Evolutionary conservation across 2,329 filamentous ascomycete species (phyloP), one percentile per base, ranked within the genome.

Genomic region (Tolypocladium tropicale): DNA sequence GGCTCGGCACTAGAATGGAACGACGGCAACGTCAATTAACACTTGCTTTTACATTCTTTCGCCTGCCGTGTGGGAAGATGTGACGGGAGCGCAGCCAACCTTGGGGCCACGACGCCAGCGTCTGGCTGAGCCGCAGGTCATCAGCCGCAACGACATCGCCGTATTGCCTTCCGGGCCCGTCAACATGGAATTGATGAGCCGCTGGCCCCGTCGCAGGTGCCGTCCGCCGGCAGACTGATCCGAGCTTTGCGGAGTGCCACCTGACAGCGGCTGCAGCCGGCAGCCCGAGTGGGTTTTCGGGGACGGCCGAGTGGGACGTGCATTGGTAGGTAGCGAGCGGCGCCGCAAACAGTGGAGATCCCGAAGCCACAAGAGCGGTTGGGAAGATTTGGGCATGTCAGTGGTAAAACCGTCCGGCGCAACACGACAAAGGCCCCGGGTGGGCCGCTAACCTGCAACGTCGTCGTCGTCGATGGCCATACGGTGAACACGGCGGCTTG

Each of bases 11-110:
- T 50, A 50, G 46, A 50, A 55, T 23, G 53, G 18, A 14, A 39
- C 18, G 53, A 46, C 53, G 53, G 53, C 53, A 18, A 55, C 53
- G 53, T 36, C 53, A 28, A 51, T 33, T n/a, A n/a, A 21, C 18
- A n/a, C 28, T 21, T 49, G 28, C 6, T 21, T 21, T 21, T 50
- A 9, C 14, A 4, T n/a, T 10, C 46, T 4, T 11, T 33, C 18
- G 28, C 28, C 7, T 50, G 9, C 14, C 18, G 28, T 33, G 28
- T 32, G 46, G 14, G 21, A 33, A 25, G 28, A 18, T 33, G 28
- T 50, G 46, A 48, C 23, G 16, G 10, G 16, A 14, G 23, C 25
- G 11, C 21, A 7, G 23, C 25, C 16, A 16, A 49, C 16, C 6
- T 28, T 16, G 23, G 12, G 14, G 28, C 2, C 46, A n/a, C 4